A percentile compares a stretch with the other conserved stretches of the same genome.
phyloP scores from a whole-genome alignment of 2,329 filamentous ascomycete species.

The Alternaria brassicae region DNA sequence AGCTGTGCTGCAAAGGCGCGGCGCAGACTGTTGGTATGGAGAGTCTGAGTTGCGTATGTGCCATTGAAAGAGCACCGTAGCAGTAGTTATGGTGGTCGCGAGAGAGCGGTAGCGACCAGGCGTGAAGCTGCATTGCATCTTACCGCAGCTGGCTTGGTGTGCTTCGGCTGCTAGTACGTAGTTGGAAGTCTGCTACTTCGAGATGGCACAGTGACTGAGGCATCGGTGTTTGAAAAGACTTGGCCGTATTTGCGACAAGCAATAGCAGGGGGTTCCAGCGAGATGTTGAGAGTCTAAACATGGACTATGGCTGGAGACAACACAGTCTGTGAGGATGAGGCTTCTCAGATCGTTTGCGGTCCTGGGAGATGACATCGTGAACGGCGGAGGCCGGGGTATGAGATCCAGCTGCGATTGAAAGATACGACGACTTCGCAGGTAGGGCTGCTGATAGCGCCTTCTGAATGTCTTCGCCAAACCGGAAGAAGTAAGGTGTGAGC shows the following conservation, averaged over 20 bases:
- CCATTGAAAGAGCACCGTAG: too few species aligned
- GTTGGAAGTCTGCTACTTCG: background rate
- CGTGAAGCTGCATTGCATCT: background rate
- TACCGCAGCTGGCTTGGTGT: background rate
- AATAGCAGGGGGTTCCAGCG: background rate
- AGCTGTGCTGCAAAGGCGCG: too few species aligned
- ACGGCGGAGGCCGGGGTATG: background rate
- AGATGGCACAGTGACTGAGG: background rate
- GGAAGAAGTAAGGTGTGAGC: background rate
- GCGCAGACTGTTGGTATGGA: too few species aligned
- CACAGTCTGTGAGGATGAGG: background rate
- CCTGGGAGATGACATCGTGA: background rate
- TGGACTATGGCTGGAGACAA: background rate
- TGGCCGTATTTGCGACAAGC: too few species aligned
- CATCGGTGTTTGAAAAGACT: background rate
- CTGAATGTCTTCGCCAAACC: conserved; percentile 1
- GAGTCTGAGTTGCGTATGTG: too few species aligned
- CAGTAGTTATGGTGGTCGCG: background rate
- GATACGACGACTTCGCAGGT: background rate
- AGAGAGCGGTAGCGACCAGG: background rate
- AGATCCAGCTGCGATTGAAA: background rate
- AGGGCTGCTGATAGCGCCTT: background rate
- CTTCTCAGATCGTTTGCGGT: background rate
- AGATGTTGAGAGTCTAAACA: background rate
- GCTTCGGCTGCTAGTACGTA: background rate